Evolutionary conservation across 2,329 filamentous ascomycete genomes (phyloP).

Genomic region (Periconia macrospinosa): DNA sequence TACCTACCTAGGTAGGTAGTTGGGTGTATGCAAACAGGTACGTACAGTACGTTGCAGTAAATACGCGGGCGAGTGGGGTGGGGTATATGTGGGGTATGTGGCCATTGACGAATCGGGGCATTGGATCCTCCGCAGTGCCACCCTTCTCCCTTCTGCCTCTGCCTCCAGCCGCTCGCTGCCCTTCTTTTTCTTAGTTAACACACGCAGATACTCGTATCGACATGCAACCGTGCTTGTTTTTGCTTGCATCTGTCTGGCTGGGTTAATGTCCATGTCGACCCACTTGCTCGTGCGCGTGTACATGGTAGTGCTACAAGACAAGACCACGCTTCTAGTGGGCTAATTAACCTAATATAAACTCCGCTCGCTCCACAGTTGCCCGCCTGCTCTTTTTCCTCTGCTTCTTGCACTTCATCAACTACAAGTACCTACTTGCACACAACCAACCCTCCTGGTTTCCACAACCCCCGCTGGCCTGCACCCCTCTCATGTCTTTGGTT

Average conservation of each 20-base stretch:
- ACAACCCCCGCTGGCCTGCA: too few species aligned
- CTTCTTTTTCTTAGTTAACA: too few species aligned
- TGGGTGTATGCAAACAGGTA: neutral
- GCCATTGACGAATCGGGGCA: slow-evolving; percentile 2
- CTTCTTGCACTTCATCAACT: neutral
- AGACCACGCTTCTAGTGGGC: too few species aligned
- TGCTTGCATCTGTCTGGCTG: neutral
- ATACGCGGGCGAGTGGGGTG: neutral
- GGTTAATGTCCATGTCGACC: neutral
- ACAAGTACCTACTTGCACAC: neutral
- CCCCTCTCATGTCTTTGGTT: slow-evolving; percentile 51
- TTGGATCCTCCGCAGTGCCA: neutral
- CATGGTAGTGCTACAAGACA: too few species aligned
- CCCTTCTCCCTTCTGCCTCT: too few species aligned
- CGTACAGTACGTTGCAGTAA: neutral
- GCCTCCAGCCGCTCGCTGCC: too few species aligned
- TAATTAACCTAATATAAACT: slow-evolving; percentile 2
- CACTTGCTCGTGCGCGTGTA: neutral
- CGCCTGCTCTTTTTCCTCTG: slow-evolving; percentile 4
- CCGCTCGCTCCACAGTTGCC: neutral
- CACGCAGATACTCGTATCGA: too few species aligned
- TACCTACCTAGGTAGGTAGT: neutral
- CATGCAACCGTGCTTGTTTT: too few species aligned
- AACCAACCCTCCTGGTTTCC: too few species aligned
- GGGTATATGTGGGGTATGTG: too few species aligned